Conservation (phyloP, 1,284 basidiomycete species). For the Puccinia novopanici region DNA sequence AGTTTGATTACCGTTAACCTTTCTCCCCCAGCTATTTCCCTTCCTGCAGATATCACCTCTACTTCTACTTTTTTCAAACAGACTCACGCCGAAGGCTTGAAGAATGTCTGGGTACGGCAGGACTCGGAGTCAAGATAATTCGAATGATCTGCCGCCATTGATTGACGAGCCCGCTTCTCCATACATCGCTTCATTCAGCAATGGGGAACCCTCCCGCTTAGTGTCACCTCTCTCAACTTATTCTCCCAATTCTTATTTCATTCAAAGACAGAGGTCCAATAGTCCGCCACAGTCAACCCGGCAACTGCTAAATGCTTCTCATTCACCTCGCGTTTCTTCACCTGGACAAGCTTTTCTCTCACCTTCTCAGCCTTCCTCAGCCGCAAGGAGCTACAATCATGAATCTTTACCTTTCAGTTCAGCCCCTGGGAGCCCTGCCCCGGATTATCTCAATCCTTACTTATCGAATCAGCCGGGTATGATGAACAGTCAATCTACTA, state of each 20-base stretch:
- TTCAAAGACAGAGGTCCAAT: slow-evolving; percentile 27
- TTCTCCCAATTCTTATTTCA: slow-evolving; percentile 26
- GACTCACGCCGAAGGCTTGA: neutral
- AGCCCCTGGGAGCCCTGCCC: neutral
- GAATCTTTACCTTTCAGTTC: slow-evolving; percentile 5
- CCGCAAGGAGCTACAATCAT: neutral
- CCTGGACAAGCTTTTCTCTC: slow-evolving; percentile 22
- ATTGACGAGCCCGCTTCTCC: neutral
- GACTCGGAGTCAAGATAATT: slow-evolving; percentile 22
- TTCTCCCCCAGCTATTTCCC: neutral
- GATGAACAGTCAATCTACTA: neutral
- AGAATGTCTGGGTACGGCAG: slow-evolving; percentile 17
- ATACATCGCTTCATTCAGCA: slow-evolving; percentile 32
- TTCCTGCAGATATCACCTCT: neutral
- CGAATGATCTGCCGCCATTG: neutral
- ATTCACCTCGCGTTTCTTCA: slow-evolving; percentile 7
- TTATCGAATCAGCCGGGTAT: neutral
- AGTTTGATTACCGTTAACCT: neutral
- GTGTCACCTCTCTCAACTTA: slow-evolving; percentile 32
- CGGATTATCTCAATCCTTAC: slow-evolving; percentile 11
- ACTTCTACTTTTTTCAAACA: neutral
- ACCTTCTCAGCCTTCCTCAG: slow-evolving; percentile 18
- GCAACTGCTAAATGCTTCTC: slow-evolving; percentile 16
- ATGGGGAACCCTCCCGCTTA: slow-evolving; percentile 30
- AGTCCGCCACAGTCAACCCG: slow-evolving; percentile 26